A percentile compares a stretch with the other conserved stretches of the same genome.
Conservation (phyloP, 257 asterid genomes). For the Forsythia suspensa region DNA sequence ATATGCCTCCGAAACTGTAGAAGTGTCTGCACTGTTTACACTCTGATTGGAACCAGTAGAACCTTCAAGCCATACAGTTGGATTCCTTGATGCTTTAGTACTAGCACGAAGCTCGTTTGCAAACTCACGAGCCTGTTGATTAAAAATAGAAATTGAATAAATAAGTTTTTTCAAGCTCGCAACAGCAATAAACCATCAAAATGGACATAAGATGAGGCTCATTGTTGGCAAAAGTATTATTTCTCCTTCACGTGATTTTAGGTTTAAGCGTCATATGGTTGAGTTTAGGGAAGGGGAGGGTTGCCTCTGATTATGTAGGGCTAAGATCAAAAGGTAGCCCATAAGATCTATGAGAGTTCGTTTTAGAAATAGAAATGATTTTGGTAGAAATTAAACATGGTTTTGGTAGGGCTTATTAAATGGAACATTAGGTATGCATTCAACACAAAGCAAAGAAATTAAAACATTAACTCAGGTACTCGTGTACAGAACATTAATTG, state of each 20-base stretch:
- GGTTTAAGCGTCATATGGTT: neutral
- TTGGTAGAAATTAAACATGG: neutral
- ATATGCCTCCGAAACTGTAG: slow-evolving; percentile 90
- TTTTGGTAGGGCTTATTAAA: neutral
- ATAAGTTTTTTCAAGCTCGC: slow-evolving; percentile 13
- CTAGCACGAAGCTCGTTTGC: slow-evolving; percentile 96
- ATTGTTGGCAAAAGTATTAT: neutral
- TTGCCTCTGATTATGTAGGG: neutral
- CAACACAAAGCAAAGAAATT: neutral
- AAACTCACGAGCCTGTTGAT: slow-evolving; percentile 90
- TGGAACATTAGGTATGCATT: neutral
- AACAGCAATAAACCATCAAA: neutral
- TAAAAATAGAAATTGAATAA: slow-evolving; percentile 16
- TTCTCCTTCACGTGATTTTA: neutral
- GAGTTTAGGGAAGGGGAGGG: neutral
- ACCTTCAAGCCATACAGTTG: slow-evolving; percentile 91
- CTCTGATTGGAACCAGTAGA: slow-evolving; percentile 64
- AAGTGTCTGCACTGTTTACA: slow-evolving; percentile 71
- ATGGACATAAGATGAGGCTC: neutral
- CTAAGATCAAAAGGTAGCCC: neutral
- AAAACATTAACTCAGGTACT: slow-evolving; percentile 4
- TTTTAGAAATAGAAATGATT: neutral
- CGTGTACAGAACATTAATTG: slow-evolving; percentile 13
- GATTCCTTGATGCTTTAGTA: slow-evolving; percentile 73
- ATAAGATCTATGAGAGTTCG: neutral